Conservation (phyloP, 208 protist genomes). For the Leptomonas pyrrhocoris region DNA sequence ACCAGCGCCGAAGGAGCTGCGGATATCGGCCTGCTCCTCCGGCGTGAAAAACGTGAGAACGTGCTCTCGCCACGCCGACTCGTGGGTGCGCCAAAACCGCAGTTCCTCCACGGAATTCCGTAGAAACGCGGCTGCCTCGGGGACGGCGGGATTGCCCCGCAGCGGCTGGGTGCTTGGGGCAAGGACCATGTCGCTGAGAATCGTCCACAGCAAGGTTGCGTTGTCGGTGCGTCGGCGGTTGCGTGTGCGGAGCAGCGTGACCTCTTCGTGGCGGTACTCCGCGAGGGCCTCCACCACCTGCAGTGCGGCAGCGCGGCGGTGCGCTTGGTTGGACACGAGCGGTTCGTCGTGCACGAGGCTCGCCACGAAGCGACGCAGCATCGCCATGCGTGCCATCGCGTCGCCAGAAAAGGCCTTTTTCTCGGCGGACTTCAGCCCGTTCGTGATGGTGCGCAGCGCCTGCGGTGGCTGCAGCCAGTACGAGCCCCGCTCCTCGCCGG, state of each 20-base stretch:
- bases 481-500: constrained; percentile 32
- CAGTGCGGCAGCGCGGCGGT: constrained; percentile 30
- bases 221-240: constrained; percentile 25
- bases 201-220: constrained; percentile 23
- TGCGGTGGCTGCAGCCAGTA: constrained; percentile 42
- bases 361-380: constrained; percentile 36
- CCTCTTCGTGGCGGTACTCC: constrained; percentile 19
- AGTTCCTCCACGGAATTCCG: constrained; percentile 59
- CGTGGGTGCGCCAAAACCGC: constrained; percentile 50
- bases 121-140: constrained; percentile 18
- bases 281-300: constrained; percentile 13
- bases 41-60: constrained; percentile 38
- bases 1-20: constrained; percentile 6
- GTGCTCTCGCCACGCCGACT: constrained; percentile 55
- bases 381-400: constrained; percentile 26
- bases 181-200: constrained; percentile 20
- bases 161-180: constrained; percentile 9
- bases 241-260: constrained; percentile 22
- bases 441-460: constrained; percentile 17
- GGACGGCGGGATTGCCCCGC: neutral
- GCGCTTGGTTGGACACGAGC: constrained; percentile 24
- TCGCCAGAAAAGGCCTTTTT: constrained; percentile 28
- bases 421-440: neutral
- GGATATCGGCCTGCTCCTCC: constrained; percentile 31
- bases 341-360: constrained; percentile 37